A percentile compares a stretch with the other conserved stretches of the same genome.
Conservation (phyloP, 1,284 basidiomycete genomes). For the Mycena citricolor region DNA sequence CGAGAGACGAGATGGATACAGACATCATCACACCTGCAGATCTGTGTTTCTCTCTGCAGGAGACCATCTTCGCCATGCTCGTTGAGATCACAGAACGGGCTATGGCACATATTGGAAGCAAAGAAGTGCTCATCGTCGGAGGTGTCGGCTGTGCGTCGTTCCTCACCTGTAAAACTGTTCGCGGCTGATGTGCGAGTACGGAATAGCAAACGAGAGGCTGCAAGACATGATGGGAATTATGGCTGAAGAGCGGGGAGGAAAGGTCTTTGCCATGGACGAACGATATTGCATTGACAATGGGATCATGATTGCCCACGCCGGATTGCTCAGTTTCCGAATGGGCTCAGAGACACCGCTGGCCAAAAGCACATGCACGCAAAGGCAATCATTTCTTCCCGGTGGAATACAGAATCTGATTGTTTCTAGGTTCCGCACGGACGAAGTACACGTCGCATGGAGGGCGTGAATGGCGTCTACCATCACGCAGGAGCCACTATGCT, state of each 20-base stretch:
- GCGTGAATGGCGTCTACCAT: constrained; percentile 39
- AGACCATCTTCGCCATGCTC: constrained; percentile 97
- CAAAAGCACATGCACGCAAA: constrained; percentile 87
- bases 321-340: constrained; percentile 90
- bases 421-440: constrained; percentile 84
- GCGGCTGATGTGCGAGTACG: too few relatives aligned
- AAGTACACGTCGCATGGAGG: constrained; percentile 88
- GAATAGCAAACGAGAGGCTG: constrained; percentile 87
- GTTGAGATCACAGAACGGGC: constrained; percentile 99
- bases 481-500: constrained; percentile 48
- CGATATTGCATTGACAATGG: constrained; percentile 99
- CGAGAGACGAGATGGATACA: constrained; percentile 43
- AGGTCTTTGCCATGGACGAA: constrained; percentile 95
- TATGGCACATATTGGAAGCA: constrained; percentile 97
- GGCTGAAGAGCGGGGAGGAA: constrained; percentile 87
- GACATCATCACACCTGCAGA: constrained; percentile 91
- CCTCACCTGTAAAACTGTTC: not conserved
- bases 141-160: constrained; percentile 90
- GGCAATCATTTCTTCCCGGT: constrained; percentile 48
- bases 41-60: constrained; percentile 95
- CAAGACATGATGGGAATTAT: constrained; percentile 99
- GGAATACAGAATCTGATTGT: too few relatives aligned
- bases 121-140: constrained; percentile 96
- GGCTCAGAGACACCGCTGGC: constrained; percentile 78
- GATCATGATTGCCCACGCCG: constrained; percentile 99